phyloP scores from a whole-genome alignment of 2,329 filamentous ascomycete species.

The Lachnum nothofagi region DNA sequence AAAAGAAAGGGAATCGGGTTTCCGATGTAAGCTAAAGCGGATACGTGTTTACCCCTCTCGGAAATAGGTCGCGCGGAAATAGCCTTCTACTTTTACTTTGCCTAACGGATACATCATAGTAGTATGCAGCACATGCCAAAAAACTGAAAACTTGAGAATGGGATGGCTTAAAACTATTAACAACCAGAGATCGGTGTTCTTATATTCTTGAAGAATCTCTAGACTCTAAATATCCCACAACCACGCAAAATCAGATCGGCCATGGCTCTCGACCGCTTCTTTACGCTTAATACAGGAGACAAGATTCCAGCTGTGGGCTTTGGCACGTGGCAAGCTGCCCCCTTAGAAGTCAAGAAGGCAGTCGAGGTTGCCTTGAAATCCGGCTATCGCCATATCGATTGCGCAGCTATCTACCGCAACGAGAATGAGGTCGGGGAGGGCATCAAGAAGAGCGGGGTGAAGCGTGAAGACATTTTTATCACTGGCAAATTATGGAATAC shows the following conservation, averaged over 20 bases:
- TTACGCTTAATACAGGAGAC: slow-evolving; percentile 31
- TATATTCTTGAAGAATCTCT: too few species aligned
- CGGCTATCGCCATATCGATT: slow-evolving; percentile 44
- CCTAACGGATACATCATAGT: too few species aligned
- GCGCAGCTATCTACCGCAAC: slow-evolving; percentile 18
- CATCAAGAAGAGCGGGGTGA: slow-evolving; percentile 33
- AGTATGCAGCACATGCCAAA: too few species aligned
- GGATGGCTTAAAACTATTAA: too few species aligned
- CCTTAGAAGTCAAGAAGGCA: slow-evolving; percentile 37
- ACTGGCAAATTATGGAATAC: slow-evolving; percentile 57
- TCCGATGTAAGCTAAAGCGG: too few species aligned
- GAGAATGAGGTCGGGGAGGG: slow-evolving; percentile 40
- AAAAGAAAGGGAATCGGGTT: too few species aligned
- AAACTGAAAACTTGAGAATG: too few species aligned
- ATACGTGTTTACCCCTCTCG: too few species aligned
- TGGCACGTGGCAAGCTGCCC: slow-evolving; percentile 41
- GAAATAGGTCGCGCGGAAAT: too few species aligned
- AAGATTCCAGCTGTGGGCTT: slow-evolving; percentile 38
- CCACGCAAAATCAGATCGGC: background rate
- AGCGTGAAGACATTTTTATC: slow-evolving; percentile 39
- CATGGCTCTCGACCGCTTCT: slow-evolving; percentile 28
- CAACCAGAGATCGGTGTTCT: too few species aligned
- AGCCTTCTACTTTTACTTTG: too few species aligned
- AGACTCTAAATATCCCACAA: too few species aligned
- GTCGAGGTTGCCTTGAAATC: slow-evolving; percentile 48